Evolutionary conservation across 345 rosid genomes (phyloP), one percentile per base, ranked within the genome.

Genomic region (Bruguiera sexangula): DNA sequence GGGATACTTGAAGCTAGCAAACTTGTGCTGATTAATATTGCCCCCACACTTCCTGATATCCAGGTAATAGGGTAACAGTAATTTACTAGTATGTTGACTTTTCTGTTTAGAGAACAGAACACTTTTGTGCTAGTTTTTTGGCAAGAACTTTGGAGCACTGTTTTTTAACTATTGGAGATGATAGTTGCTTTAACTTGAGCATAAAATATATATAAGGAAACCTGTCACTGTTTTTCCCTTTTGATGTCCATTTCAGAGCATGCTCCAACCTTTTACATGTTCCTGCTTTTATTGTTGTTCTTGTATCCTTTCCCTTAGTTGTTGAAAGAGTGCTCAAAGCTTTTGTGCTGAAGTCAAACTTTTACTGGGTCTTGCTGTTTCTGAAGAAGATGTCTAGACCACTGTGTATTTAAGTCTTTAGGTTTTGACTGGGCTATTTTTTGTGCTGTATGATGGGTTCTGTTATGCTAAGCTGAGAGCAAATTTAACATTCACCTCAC

Each of bases 1-100:
- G 99, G 98, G 81, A 84, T 95, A 71, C 90, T 82, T 34, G 99
- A 95, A 88, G 98, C 89, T 63, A 86, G 91, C 67, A 95, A 92
- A 82, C 91, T 89, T 60, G 75, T 92, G 73, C 75, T 95, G 76
- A 81, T 87, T 70, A 95, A 95, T 80, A 82, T 95, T 66, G 96
- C 99, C 50, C 99, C 99, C 26, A 86, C 83, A 52, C 89, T 95
- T 65, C 92, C 92, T 60, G 96, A 90, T 63, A 70, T 95, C 69
- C 99, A 95, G 94, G 99, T 92, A 80, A 69, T 76, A 10, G 30
- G 65, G 46, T 39, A 2, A 39, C 46, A 9, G 16, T 15, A 43
- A 4, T 56, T 24, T 27, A 5, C 29, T 3, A 51, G 24, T 59
- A 65, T 36, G 62, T 72, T 26, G 54, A 50, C 53, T 59, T 29